These are phyloP conservation scores for Durio zibethinus DNA, from an alignment of 345 rosid species.

Conservation along the genomic window DNA sequence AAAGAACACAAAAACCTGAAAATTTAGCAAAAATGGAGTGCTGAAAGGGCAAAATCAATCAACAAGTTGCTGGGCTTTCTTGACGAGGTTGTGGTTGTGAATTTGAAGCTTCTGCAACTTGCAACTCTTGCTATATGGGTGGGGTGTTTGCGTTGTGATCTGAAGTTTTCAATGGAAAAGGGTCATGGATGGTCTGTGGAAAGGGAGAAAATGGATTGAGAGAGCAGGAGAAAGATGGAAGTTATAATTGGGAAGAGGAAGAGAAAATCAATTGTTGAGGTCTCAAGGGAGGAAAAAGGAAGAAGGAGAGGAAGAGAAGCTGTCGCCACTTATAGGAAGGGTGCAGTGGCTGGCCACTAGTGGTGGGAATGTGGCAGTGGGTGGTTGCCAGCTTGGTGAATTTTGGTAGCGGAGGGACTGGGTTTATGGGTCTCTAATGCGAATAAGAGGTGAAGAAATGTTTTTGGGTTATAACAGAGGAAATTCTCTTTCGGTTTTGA, in stretches of 20 bases:
- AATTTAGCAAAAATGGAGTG: not conserved
- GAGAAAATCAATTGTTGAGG: not conserved
- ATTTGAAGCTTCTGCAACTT: not conserved
- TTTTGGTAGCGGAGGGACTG: not conserved
- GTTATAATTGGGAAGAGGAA: not conserved
- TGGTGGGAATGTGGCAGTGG: not conserved
- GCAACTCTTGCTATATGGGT: not conserved
- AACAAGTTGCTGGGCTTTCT: not conserved
- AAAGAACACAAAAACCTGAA: not conserved
- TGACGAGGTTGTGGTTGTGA: not conserved
- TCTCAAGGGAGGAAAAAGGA: not conserved
- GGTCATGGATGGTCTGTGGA: not conserved
- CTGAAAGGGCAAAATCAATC: not conserved
- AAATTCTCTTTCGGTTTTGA: not conserved
- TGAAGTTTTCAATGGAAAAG: not conserved
- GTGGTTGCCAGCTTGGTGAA: not conserved
- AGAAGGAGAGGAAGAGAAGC: not conserved
- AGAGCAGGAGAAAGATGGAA: not conserved
- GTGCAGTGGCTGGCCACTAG: not conserved
- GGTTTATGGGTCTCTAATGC: not conserved
- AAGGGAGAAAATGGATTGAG: not conserved
- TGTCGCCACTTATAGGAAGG: not conserved
- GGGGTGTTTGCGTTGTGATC: not conserved
- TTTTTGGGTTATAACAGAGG: not conserved
- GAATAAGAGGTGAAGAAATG: not conserved